These are phyloP conservation scores for Theobroma grandiflorum DNA, from an alignment of 441 rosid genomes.

Conservation along the genomic window DNA sequence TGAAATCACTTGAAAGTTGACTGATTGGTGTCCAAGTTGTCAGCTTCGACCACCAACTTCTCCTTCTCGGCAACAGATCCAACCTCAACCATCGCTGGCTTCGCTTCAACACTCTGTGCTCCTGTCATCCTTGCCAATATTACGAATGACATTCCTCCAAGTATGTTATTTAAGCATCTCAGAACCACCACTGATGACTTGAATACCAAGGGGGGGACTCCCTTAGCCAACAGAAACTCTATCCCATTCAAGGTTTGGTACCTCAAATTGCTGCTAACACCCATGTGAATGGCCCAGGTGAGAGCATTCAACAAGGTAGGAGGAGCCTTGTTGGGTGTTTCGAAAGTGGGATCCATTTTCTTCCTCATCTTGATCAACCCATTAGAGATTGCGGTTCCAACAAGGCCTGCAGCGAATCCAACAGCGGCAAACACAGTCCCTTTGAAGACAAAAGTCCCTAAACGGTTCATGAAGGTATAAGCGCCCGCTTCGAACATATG, in stretches of 20 bases:
- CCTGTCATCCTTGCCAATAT: constrained; percentile 90
- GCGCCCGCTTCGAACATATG: constrained; percentile 91
- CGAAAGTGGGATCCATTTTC: constrained; percentile 92
- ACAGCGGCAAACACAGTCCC: constrained; percentile 89
- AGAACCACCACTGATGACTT: constrained; percentile 80
- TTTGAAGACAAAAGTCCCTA: constrained; percentile 80
- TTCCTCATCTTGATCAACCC: constrained; percentile 88
- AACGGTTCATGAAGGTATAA: constrained; percentile 55
- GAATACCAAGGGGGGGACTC: constrained; percentile 62
- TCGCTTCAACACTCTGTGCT: constrained; percentile 62
- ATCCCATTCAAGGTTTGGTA: constrained; percentile 82
- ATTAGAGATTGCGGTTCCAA: constrained; percentile 83
- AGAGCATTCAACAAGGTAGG: constrained; percentile 82
- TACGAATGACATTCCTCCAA: constrained; percentile 95
- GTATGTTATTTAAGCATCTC: constrained; percentile 79
- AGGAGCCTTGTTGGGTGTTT: constrained; percentile 91
- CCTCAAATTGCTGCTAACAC: constrained; percentile 88
- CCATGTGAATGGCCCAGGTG: constrained; percentile 98
- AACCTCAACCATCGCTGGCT: constrained; percentile 36
- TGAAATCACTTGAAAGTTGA: constrained; percentile 30
- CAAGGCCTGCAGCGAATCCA: constrained; percentile 93
- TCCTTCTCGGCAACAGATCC: constrained; percentile 41
- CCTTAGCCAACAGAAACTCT: constrained; percentile 60
- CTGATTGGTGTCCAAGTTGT: constrained; percentile 37
- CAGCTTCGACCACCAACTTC: constrained; percentile 45